Base-by-base conservation (phyloP, 2,329 filamentous ascomycete species). In the Ceratocystiopsis minuta region DNA sequence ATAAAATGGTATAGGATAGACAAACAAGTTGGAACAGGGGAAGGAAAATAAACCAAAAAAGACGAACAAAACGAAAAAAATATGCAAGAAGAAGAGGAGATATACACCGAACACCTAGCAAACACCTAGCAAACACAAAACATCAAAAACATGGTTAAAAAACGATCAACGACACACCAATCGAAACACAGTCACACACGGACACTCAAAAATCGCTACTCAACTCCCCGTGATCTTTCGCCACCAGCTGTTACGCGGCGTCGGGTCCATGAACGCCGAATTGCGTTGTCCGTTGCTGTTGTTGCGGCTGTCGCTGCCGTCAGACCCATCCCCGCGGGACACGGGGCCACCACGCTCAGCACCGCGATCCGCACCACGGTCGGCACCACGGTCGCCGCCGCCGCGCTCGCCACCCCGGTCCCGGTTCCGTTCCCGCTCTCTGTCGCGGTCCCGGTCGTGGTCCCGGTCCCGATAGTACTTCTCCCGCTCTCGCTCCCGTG, bases 211-310 rank as follows among this genome's bases (percentile, higher is more conserved):
- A 28, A 28, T 9, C 2, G 24, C 24, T 28, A 10, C 32, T 45
- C 34, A 53, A 31, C 37, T 46, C 16, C 54, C 52, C 3, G 64
- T 65, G 41, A 72, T 54, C 59, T 72, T 73, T 58, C 60, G 69
- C 71, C 71, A 75, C 70, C 71, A 74, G 48, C 68, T 72, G 46
- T 65, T 70, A 44, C 68, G 60, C 16, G 68, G 68, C 13, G 66
- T 60, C 12, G 59, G 48, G 43, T 70, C 66, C 47, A 60, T 59
- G 40, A 64, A 62, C 17, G 60, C 51, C 16, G 61, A 60, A 35
- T 58, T 56, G 16, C 64, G 62, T 17, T 58, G 57, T 37, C 55
- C 57, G 37, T 61, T 60, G 20, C 62, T 57, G 2, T 46, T 64
- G 37, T 61, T 60, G 20, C 62, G 58, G 2, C 46, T 64, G 24